Evolutionary conservation across 1,284 basidiomycete species (phyloP), one percentile per base, ranked within the genome.

Genomic region (Boletus semigastroideus): DNA sequence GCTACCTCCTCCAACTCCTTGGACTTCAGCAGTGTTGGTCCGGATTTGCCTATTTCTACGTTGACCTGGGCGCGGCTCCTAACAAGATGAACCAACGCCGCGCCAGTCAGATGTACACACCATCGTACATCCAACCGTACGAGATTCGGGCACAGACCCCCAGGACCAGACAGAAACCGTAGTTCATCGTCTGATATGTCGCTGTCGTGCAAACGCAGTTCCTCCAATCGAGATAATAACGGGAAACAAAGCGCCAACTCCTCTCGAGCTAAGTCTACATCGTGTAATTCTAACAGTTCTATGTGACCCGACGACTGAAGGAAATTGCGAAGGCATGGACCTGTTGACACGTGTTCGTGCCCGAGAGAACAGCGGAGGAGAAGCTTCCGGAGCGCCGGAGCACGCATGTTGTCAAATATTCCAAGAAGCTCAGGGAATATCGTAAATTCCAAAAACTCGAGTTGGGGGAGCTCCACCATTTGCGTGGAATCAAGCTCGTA

Each of bases 191-290:
- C 78, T 17, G 78, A 67, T 53, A 86, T 78, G 37, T 83, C 81
- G 51, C 78, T 80, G 59, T 83, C 81, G 62, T 85, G 84, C 38
- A 86, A 68, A 42, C 76, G 75, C 7, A 86, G 69, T 49, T 78
- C 75, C 57, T 74, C 69, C 41, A 86, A 64, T 16, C 55, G 55
- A 8, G 74, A 69, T 16, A 80, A 64, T 17, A 63, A 53, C 4
- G 62, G 53, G 58, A 84, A 74, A 54, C 71, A 74, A 16, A 62
- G 62, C 19, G 66, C 62, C 60, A 82, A 79, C 36, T 75, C 70
- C 25, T 68, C 64, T 14, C 68, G 64, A 37, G 77, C 59, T 49
- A 83, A 64, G 64, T 82, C 74, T 55, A 82, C 67, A 66, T 85
- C 81, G 59, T 81, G 75, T 48, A 85, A 70, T 61, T 84, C 81